These are phyloP conservation scores for Starmerella geochares DNA, from an alignment of 805 yeast genomes.

Conservation along the genomic window DNA sequence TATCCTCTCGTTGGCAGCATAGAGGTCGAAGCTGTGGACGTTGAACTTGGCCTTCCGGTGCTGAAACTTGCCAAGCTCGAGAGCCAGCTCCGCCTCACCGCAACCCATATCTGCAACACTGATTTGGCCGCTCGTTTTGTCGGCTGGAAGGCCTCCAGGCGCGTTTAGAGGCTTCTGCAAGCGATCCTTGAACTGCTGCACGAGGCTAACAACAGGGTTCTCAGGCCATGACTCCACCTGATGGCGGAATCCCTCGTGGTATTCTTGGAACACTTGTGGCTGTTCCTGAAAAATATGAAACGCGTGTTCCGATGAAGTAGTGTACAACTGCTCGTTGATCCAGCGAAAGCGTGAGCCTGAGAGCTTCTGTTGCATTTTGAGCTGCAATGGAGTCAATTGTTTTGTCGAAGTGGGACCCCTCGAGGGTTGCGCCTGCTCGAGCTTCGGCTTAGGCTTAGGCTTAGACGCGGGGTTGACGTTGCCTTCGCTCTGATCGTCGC, in stretches of 20 bases:
- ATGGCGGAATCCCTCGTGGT: conserved; percentile 87
- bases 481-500: too few species aligned
- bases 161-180: conserved; percentile 64
- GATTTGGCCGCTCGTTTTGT: conserved; percentile 42
- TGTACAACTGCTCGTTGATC: conserved; percentile 96
- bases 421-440: background rate
- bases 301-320: conserved; percentile 71
- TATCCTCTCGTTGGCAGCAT: conserved; percentile 75
- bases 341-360: conserved; percentile 94
- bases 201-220: conserved; percentile 90
- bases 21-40: conserved; percentile 85
- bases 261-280: conserved; percentile 84
- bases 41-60: conserved; percentile 36
- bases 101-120: conserved; percentile 98
- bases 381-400: conserved; percentile 75
- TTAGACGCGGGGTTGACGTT: background rate
- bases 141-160: conserved; percentile 84
- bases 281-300: conserved; percentile 60
- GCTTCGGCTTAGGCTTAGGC: background rate
- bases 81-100: conserved; percentile 87
- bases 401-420: conserved; percentile 3
- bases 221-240: conserved; percentile 98
- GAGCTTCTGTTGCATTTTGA: conserved; percentile 88
- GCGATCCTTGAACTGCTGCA: conserved; percentile 48
- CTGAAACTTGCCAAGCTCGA: conserved; percentile 28